Evolutionary conservation across 2,329 filamentous ascomycete genomes (phyloP).

Genomic region (Ramularia endophylla): DNA sequence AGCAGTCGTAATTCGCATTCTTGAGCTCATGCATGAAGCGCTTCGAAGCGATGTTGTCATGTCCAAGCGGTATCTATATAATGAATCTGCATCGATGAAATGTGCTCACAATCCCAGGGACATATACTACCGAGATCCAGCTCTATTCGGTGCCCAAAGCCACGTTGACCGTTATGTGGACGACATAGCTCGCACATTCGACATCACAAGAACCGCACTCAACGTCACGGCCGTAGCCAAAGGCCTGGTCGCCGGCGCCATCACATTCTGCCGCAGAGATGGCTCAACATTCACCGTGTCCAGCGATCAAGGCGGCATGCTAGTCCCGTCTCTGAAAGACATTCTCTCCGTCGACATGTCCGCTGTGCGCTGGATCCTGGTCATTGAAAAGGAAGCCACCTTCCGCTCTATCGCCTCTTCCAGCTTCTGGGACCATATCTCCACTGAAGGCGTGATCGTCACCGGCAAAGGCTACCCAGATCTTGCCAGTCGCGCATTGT

Average conservation of each 20-base stretch:
- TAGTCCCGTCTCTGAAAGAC: slow-evolving; percentile 52
- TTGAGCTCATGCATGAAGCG: slow-evolving; percentile 51
- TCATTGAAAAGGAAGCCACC: slow-evolving; percentile 80
- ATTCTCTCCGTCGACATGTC: slow-evolving; percentile 48
- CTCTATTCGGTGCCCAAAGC: slow-evolving; percentile 63
- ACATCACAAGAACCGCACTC: slow-evolving; percentile 56
- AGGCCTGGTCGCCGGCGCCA: slow-evolving; percentile 59
- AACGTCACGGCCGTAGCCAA: slow-evolving; percentile 72
- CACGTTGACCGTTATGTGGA: slow-evolving; percentile 69
- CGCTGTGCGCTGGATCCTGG: slow-evolving; percentile 56
- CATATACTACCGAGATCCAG: slow-evolving; percentile 71
- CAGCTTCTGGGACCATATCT: slow-evolving; percentile 47
- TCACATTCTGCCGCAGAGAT: slow-evolving; percentile 45
- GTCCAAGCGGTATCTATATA: slow-evolving; percentile 59
- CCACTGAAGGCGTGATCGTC: slow-evolving; percentile 57
- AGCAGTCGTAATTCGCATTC: slow-evolving; percentile 52
- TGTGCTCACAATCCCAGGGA: slow-evolving; percentile 49
- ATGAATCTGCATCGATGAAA: not conserved
- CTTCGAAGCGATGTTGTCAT: slow-evolving; percentile 44
- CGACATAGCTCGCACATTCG: slow-evolving; percentile 65
- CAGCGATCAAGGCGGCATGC: slow-evolving; percentile 47
- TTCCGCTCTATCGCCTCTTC: slow-evolving; percentile 61
- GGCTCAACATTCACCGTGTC: slow-evolving; percentile 38
- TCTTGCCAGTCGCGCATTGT: slow-evolving; percentile 60
- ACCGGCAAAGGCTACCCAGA: slow-evolving; percentile 83